Percentiles rank a stretch among this genome's conserved stretches.
Evolutionary conservation across 2,329 filamentous ascomycete genomes (phyloP).

Genomic region (Fusarium gaditjirri): DNA sequence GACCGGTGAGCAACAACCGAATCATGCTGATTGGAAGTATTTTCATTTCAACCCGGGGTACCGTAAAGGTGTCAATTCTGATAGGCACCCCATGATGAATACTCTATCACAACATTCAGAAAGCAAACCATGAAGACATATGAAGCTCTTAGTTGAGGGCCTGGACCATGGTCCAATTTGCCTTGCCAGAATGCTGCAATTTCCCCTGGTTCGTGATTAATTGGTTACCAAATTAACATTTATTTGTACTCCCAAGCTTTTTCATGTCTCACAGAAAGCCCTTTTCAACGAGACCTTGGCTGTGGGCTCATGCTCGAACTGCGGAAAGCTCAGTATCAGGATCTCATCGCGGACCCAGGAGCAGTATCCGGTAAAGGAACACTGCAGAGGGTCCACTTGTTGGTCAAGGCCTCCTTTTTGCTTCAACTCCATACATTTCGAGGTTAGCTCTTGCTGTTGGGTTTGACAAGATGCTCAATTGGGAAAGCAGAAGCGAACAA

Average conservation of each 20-base stretch:
- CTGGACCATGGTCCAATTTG: conserved; percentile 1
- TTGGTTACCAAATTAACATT: conserved; percentile 41
- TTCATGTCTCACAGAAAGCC: conserved; percentile 30
- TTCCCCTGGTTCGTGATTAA: conserved; percentile 14
- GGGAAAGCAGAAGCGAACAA: conserved; percentile 56
- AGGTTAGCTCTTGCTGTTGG: conserved; percentile 17
- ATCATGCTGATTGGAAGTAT: neutral
- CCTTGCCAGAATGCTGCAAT: neutral
- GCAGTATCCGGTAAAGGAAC: conserved; percentile 31
- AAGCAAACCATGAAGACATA: neutral
- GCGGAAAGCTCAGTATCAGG: neutral
- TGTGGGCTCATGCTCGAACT: neutral
- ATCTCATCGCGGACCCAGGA: conserved; percentile 30
- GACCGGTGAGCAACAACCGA: neutral
- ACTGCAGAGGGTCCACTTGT: conserved; percentile 30
- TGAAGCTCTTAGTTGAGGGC: neutral
- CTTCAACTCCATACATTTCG: conserved; percentile 10
- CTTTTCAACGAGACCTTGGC: conserved; percentile 1
- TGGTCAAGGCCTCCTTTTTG: conserved; percentile 21
- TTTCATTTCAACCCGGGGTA: neutral
- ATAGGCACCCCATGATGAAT: neutral
- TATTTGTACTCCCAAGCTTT: conserved; percentile 26
- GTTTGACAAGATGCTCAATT: conserved; percentile 46
- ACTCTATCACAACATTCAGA: neutral
- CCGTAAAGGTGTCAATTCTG: too few species aligned